Evolutionary conservation across 2,329 filamentous ascomycete species (phyloP).

Genomic region (Graphiopsis chlorocephala): DNA sequence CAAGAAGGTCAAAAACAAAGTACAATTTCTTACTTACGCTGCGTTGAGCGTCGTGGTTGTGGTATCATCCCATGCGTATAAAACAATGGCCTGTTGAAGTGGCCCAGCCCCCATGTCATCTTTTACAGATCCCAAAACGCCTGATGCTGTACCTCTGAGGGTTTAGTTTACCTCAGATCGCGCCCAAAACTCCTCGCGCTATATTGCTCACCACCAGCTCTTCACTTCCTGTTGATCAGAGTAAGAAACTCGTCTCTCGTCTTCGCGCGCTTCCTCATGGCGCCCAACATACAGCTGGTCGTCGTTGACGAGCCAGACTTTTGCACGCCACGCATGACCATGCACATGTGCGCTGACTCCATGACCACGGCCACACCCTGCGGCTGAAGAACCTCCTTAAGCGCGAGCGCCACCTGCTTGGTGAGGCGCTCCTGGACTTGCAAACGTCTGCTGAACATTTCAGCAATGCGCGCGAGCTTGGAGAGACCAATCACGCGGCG

Average conservation of each 20-base stretch:
- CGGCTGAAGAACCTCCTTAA: slow-evolving; percentile 88
- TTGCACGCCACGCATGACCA: slow-evolving; percentile 98
- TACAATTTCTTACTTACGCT: slow-evolving; percentile 28
- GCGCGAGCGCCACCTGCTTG: slow-evolving; percentile 90
- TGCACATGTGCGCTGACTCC: slow-evolving; percentile 94
- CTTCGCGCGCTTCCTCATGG: slow-evolving; percentile 88
- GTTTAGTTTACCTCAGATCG: background rate
- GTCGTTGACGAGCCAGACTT: slow-evolving; percentile 85
- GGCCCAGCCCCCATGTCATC: slow-evolving; percentile 20
- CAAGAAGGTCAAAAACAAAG: background rate
- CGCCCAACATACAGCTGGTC: slow-evolving; percentile 96
- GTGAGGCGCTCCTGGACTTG: slow-evolving; percentile 97
- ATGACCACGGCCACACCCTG: slow-evolving; percentile 96
- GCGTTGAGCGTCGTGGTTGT: slow-evolving; percentile 32
- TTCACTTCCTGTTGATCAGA: slow-evolving; percentile 45
- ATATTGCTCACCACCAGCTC: background rate
- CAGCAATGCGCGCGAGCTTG: slow-evolving; percentile 90
- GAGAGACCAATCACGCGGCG: slow-evolving; percentile 91
- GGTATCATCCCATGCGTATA: slow-evolving; percentile 30
- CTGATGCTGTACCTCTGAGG: slow-evolving; percentile 10
- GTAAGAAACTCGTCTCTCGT: slow-evolving; percentile 94
- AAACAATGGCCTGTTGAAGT: slow-evolving; percentile 31
- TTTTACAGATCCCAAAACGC: slow-evolving; percentile 4
- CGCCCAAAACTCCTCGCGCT: background rate
- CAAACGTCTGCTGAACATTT: slow-evolving; percentile 90